Evolutionary conservation across 352 stramenopile genomes (phyloP), one percentile per base, ranked within the genome.

Genomic region (Phytophthora chlamydospora): DNA sequence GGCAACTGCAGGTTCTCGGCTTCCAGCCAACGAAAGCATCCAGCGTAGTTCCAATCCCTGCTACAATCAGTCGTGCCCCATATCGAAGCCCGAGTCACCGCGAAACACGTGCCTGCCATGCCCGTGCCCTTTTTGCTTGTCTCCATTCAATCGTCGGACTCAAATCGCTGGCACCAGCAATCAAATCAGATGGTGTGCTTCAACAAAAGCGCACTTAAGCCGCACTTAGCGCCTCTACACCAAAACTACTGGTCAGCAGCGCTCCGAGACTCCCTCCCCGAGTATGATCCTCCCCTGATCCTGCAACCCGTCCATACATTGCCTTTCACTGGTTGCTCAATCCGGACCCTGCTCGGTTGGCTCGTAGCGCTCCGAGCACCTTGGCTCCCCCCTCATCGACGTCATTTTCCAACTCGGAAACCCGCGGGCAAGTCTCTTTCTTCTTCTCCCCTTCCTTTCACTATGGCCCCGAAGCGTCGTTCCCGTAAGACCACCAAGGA

Each of bases 401-500:
- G 66, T 79, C 73, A 82, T 82, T 79, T 77, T 67, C 62, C 62
- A 82, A 82, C 66, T 78, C 62, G 73, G 62, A 68, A 56, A 71
- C 52, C 50, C 27, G 44, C 58, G 45, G 48, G 41, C 66, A 78
- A 71, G 63, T 73, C 42, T 36, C 42, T 57, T 32, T 52, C 43
- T 54, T 62, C 35, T 55, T 51, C 24, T 14, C 41, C 27, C 24
- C 38, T 12, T 35, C 54, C 24, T 10, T 31, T 38, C 54, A 76
- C 49, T 35, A 93, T 95, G 85, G 85, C 85, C 63, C 85, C 85
- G 45, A 91, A 89, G 71, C 83, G 84, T 83, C 85, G 85, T 60
- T 89, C 79, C 11, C 80, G 80, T 72, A 94, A 89, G 69, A 89
- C 80, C 62, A 89, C 84, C 67, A 93, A 92, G 76, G 85, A 95